Evolutionary conservation across 2,329 filamentous ascomycete genomes (phyloP), one percentile per base, ranked within the genome.

Genomic region (Colletotrichum viniferum): DNA sequence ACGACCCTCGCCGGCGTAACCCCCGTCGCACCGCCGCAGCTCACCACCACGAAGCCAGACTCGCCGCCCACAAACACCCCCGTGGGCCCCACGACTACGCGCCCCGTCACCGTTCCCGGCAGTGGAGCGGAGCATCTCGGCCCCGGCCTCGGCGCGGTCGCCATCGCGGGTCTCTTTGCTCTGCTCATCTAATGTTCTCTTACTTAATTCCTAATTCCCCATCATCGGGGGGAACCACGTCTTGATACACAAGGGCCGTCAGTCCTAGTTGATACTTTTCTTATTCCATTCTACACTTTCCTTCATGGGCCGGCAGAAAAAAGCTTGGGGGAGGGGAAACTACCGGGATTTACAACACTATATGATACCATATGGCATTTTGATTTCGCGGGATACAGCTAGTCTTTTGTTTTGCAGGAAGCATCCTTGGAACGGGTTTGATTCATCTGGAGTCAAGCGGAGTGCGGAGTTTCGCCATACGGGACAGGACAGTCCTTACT

Each of bases 101-200:
- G 67, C 4, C 74, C 76, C 24, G 71, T 67, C 60, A 61, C 52
- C 62, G 78, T 85, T n/a, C 81, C 83, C 26, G 83, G 83, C 48
- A 86, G 82, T 52, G 86, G 81, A 26, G 86, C 84, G 62, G 82
- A 80, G 73, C 85, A 83, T 78, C 76, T 81, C 38, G 81, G 80
- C 48, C 79, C 83, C 32, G 83, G 83, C 68, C 67, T 84, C 28
- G 84, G 84, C 30, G 83, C 84, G 70, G 79, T 87, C 56, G 78
- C 85, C 62, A 71, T 86, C 36, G 86, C 82, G 56, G 86, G 83
- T 73, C 73, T 86, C 48, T 84, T 82, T 65, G 85, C 83, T 26
- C 69, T 88, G 4, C 58, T 77, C 30, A 18, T 75, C 32, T 77
- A 66, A 66, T 64, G 26, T n/a, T 36, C 26, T 38, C 38, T 26